Evolutionary conservation across 2,329 filamentous ascomycete species (phyloP).

Genomic region (Ceratocystis lukuohia): DNA sequence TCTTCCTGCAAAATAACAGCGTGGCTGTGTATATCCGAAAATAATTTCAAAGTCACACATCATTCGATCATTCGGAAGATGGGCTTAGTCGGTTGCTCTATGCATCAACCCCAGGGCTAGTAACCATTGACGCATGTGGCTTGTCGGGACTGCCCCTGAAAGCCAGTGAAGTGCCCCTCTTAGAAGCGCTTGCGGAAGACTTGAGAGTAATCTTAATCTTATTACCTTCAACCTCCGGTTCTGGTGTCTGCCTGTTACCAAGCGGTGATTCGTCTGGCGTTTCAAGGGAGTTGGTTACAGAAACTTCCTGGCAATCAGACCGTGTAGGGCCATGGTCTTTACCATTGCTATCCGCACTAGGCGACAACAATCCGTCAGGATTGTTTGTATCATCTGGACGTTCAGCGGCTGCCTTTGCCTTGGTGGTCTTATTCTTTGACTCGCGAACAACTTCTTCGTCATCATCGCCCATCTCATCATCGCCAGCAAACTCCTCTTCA

Average conservation of each 20-base stretch:
- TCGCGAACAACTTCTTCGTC: constrained; percentile 31
- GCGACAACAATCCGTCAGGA: constrained; percentile 15
- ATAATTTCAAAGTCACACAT: neutral
- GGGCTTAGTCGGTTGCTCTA: constrained; percentile 5
- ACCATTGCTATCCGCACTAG: constrained; percentile 12
- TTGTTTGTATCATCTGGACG: constrained; percentile 24
- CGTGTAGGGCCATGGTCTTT: neutral
- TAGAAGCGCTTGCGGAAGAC: constrained; percentile 23
- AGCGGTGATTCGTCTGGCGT: constrained; percentile 17
- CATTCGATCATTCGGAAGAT: neutral
- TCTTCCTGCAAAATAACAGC: neutral
- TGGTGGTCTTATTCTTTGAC: constrained; percentile 21
- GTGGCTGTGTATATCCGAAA: neutral
- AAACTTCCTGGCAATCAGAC: constrained; percentile 11
- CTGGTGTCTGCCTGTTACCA: constrained; percentile 11
- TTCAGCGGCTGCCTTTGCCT: constrained; percentile 47
- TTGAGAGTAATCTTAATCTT: constrained; percentile 15
- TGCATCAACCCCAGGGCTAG: constrained; percentile 24
- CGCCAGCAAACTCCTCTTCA: constrained; percentile 43
- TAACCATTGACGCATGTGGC: constrained; percentile 27
- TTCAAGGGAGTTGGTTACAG: constrained; percentile 11
- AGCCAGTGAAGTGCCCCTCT: constrained; percentile 37
- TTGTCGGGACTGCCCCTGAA: constrained; percentile 52
- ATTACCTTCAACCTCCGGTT: constrained; percentile 1
- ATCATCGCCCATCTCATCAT: constrained; percentile 43